Conservation (phyloP, 352 stramenopile species). For the Globisporangium paddicum region DNA sequence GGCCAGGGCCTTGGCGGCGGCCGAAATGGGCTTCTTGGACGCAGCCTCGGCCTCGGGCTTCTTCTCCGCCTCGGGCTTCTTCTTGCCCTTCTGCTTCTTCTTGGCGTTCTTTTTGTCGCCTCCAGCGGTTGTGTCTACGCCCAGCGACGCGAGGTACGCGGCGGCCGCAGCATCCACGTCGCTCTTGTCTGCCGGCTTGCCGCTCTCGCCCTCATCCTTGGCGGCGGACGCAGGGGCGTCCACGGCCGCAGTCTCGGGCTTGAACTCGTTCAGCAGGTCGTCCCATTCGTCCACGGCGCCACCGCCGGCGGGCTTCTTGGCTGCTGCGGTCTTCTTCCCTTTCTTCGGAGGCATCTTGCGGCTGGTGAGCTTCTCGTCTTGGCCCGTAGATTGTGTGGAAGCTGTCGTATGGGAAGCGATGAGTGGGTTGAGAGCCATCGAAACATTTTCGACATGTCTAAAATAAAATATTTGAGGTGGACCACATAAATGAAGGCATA, state of each 20-base stretch:
- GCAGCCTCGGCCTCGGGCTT: slow-evolving; percentile 30
- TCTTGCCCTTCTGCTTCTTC: slow-evolving; percentile 87
- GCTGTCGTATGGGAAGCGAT: not conserved
- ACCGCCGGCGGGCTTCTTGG: slow-evolving; percentile 44
- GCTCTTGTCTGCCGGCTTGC: slow-evolving; percentile 13
- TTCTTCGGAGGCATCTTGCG: slow-evolving; percentile 75
- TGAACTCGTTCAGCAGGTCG: slow-evolving; percentile 73
- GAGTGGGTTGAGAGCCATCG: not conserved
- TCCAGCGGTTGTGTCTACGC: slow-evolving; percentile 45
- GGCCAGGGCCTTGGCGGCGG: slow-evolving; percentile 60
- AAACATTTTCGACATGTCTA: no score
- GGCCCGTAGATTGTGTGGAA: not conserved
- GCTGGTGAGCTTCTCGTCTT: not conserved
- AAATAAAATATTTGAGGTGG: no score
- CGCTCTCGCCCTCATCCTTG: slow-evolving; percentile 9
- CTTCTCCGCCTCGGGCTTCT: slow-evolving; percentile 43
- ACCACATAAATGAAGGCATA: no score
- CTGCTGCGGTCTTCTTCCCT: slow-evolving; percentile 56
- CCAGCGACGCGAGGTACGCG: slow-evolving; percentile 72
- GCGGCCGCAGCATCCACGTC: slow-evolving; percentile 67
- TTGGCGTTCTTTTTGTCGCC: slow-evolving; percentile 64
- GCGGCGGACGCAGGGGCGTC: slow-evolving; percentile 10
- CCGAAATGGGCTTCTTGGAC: slow-evolving; percentile 69
- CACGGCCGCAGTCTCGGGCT: slow-evolving; percentile 15
- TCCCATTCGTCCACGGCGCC: slow-evolving; percentile 60